phyloP scores from a whole-genome alignment of 2,329 filamentous ascomycete species.

The Ophiostoma ulmi region DNA sequence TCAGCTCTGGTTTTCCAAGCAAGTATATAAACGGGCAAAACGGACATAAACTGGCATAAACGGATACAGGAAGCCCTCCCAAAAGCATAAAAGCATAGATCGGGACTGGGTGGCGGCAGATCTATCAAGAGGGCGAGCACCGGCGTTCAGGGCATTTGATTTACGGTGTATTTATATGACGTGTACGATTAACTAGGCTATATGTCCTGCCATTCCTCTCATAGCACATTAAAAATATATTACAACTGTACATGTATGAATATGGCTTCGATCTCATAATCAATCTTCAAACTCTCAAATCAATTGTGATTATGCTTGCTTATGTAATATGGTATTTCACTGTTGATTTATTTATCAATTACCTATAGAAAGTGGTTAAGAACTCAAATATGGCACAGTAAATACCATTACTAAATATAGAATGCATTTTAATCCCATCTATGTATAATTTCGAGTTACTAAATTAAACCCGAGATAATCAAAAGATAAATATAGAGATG shows the following conservation, averaged over 20 bases:
- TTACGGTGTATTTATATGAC: constrained; percentile 12
- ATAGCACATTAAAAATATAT: not conserved
- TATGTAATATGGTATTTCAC: no score
- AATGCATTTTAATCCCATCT: no score
- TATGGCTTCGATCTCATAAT: not conserved
- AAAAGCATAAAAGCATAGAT: not conserved
- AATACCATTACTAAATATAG: no score
- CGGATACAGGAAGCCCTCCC: not conserved
- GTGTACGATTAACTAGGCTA: not conserved
- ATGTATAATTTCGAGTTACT: no score
- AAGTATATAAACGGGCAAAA: not conserved
- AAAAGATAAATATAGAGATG: no score
- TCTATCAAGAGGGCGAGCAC: not conserved
- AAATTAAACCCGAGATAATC: no score
- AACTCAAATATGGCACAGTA: no score
- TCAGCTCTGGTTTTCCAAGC: not conserved
- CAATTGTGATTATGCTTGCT: no score
- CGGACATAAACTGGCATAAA: not conserved
- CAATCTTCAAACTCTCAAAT: no score
- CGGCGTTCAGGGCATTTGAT: constrained; percentile 5
- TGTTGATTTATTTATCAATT: no score
- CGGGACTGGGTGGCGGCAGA: not conserved
- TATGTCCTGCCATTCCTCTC: not conserved
- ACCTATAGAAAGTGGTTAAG: no score
- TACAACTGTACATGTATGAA: not conserved